Percentiles rank a stretch among this genome's conserved stretches.
Evolutionary conservation across 352 stramenopile species (phyloP).

Genomic region (Salisapilia sapeloensis): DNA sequence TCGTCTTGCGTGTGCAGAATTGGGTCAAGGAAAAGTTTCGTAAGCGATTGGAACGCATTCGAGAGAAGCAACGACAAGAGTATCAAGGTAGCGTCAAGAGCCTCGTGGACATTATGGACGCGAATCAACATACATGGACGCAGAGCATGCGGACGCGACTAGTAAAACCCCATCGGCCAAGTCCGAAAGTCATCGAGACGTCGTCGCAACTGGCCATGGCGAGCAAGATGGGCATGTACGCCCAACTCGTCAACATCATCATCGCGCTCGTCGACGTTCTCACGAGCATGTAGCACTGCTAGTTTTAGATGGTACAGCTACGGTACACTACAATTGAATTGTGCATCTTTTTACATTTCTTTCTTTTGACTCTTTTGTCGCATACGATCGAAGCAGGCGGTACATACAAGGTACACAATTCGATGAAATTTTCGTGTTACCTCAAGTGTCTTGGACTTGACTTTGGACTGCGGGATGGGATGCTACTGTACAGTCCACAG

Average conservation of each 20-base stretch:
- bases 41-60: constrained; percentile 34
- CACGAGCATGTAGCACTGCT: constrained; percentile 8
- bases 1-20: constrained; percentile 52
- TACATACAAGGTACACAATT: background rate
- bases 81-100: constrained; percentile 2
- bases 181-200: constrained; percentile 36
- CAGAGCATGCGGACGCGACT: too few relatives aligned
- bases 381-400: background rate
- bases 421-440: too few relatives aligned
- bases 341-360: background rate
- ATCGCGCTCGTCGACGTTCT: constrained; percentile 56
- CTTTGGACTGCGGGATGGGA: background rate
- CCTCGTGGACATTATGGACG: too few relatives aligned
- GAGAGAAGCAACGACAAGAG: constrained; percentile 8
- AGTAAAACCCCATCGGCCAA: background rate
- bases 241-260: constrained; percentile 62
- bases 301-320: too few relatives aligned
- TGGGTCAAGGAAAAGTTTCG: constrained; percentile 51
- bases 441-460: background rate
- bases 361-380: background rate
- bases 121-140: too few relatives aligned
- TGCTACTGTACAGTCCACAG: background rate
- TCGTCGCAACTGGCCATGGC: constrained; percentile 52
- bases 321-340: too few relatives aligned
- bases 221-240: constrained; percentile 67